Conservation (phyloP, 768 basidiomycete species). For the Russula dissimulans region DNA sequence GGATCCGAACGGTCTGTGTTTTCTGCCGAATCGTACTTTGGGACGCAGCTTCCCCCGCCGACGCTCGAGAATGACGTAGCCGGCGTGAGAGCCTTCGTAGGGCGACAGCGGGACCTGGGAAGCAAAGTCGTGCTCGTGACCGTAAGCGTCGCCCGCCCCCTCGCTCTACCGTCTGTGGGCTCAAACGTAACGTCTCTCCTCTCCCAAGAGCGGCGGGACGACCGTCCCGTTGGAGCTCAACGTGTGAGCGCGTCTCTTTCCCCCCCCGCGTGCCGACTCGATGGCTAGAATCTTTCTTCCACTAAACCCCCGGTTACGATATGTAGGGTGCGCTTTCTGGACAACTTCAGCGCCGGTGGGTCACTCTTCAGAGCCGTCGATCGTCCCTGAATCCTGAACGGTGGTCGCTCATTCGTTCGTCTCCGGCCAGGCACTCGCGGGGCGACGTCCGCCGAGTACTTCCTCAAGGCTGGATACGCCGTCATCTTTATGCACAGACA, state of each 20-base stretch:
- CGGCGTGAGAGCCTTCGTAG: conserved; percentile 58
- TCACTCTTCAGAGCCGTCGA: background rate
- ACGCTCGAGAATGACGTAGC: conserved; percentile 60
- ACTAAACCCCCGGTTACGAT: conserved; percentile 18
- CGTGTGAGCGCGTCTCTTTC: conserved; percentile 60
- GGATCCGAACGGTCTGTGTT: conserved; percentile 31
- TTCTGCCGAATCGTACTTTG: conserved; percentile 86
- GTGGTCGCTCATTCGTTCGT: background rate
- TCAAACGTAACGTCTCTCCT: background rate
- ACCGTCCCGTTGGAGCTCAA: conserved; percentile 98
- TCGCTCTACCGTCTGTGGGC: background rate
- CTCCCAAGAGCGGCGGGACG: conserved; percentile 84
- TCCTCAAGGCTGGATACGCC: conserved; percentile 87
- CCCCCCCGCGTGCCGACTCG: background rate
- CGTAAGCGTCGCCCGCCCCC: conserved; percentile 39
- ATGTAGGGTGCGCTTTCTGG: conserved; percentile 90
- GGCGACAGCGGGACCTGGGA: conserved; percentile 50
- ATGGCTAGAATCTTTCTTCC: conserved; percentile 5
- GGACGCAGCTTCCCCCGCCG: conserved; percentile 71
- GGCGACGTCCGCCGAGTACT: conserved; percentile 97
- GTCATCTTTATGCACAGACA: conserved; percentile 99
- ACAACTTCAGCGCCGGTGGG: conserved; percentile 96
- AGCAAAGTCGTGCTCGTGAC: conserved; percentile 89
- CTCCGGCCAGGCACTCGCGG: conserved; percentile 72
- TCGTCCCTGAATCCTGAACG: conserved; percentile 3